Evolutionary conservation across 768 basidiomycete species (phyloP).

Genomic region (Auriscalpium orientale): DNA sequence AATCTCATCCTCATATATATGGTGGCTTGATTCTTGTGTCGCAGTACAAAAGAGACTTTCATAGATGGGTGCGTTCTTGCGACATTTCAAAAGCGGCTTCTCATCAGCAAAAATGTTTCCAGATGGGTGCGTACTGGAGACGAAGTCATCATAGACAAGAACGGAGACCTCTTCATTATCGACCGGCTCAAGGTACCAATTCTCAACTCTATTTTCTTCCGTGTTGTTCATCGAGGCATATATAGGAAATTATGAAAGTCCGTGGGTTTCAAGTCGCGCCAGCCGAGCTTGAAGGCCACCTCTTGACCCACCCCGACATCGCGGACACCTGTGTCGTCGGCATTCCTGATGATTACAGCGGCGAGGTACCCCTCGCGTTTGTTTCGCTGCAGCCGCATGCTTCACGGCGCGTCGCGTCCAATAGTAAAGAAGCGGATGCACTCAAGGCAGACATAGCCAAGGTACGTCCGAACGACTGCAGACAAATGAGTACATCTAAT

Average conservation of each 20-base stretch:
- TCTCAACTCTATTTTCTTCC: background rate
- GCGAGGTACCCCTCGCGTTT: constrained; percentile 66
- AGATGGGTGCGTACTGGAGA: constrained; percentile 70
- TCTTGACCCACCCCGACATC: constrained; percentile 54
- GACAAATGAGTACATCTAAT: background rate
- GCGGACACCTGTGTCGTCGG: constrained; percentile 58
- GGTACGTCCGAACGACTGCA: background rate
- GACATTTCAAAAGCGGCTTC: background rate
- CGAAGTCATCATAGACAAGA: constrained; percentile 45
- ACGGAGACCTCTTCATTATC: constrained; percentile 50
- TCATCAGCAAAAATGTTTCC: background rate
- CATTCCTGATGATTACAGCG: constrained; percentile 60
- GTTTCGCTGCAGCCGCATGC: constrained; percentile 38
- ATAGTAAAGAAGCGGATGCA: background rate
- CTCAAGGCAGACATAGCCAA: constrained; percentile 11
- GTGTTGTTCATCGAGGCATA: constrained; percentile 12
- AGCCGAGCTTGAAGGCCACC: constrained; percentile 61
- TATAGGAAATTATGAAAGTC: constrained; percentile 60
- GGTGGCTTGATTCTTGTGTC: background rate
- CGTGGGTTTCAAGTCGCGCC: constrained; percentile 70
- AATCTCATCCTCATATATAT: background rate
- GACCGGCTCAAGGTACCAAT: constrained; percentile 48
- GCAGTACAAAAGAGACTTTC: constrained; percentile 63
- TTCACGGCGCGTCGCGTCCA: constrained; percentile 1
- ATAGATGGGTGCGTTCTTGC: constrained; percentile 43